Conservation (phyloP, 345 rosid genomes). For the Salix brachista region DNA sequence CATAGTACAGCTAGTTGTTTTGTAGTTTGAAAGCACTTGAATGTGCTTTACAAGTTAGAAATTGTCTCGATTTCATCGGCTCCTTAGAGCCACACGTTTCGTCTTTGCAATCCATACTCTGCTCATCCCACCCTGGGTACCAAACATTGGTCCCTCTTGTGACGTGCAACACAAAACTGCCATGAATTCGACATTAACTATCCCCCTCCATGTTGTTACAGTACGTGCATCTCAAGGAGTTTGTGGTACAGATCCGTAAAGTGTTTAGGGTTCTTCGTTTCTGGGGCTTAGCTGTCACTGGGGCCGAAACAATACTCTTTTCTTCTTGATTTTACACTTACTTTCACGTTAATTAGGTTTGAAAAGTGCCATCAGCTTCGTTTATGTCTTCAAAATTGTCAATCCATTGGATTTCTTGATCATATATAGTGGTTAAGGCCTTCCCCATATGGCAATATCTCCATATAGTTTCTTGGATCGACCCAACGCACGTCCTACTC, state of each 20-base stretch:
- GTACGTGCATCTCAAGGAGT: conserved; percentile 7
- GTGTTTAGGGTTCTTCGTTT: neutral
- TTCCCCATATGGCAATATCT: neutral
- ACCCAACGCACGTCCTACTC: neutral
- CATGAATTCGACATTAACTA: conserved; percentile 6
- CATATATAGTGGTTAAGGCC: neutral
- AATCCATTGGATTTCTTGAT: neutral
- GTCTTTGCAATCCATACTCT: neutral
- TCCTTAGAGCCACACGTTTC: neutral
- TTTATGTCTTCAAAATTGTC: neutral
- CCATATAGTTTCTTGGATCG: neutral
- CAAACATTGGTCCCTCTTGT: neutral
- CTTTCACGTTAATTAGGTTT: neutral
- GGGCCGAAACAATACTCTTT: neutral
- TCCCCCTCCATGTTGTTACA: neutral
- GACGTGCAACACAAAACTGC: neutral
- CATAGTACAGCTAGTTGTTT: neutral
- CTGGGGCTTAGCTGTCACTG: conserved; percentile 16
- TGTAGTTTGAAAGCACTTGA: neutral
- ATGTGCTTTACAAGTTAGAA: neutral
- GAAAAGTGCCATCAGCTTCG: neutral
- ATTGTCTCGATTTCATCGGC: neutral
- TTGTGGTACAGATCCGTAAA: conserved; percentile 10
- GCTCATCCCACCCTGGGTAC: conserved; percentile 6
- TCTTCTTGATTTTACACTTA: neutral